These are phyloP conservation scores for Starmerella kuoi DNA, from an alignment of 805 yeast genomes.

Conservation along the genomic window DNA sequence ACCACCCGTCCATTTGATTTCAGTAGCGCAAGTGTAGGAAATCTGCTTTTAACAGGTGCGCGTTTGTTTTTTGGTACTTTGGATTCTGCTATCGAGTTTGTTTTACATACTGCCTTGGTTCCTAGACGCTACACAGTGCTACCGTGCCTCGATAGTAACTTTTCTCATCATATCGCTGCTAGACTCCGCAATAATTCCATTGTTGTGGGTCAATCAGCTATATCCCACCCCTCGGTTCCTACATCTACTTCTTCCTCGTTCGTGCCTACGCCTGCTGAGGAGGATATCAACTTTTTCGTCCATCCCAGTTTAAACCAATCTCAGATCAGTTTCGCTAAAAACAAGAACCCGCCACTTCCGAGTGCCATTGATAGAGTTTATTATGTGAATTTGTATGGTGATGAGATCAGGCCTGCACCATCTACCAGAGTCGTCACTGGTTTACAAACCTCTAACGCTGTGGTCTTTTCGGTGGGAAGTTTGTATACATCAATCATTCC, in stretches of 20 bases:
- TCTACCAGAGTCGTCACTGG: conserved; percentile 47
- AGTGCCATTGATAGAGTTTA: conserved; percentile 63
- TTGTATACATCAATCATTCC: conserved; percentile 81
- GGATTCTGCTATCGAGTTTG: conserved; percentile 70
- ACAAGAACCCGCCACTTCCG: conserved; percentile 46
- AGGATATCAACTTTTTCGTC: conserved; percentile 33
- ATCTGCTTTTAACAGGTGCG: conserved; percentile 69
- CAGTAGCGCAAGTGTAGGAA: conserved; percentile 75
- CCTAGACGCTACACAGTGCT: conserved; percentile 44
- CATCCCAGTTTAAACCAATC: conserved; percentile 68
- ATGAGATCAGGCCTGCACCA: conserved; percentile 68
- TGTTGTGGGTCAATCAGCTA: conserved; percentile 85
- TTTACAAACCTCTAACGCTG: conserved; percentile 38
- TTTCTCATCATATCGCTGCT: conserved; percentile 79
- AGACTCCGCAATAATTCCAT: conserved; percentile 52
- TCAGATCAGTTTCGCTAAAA: conserved; percentile 61
- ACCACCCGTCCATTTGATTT: conserved; percentile 52
- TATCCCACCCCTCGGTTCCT: conserved; percentile 57
- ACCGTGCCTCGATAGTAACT: conserved; percentile 76
- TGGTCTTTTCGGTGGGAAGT: conserved; percentile 76
- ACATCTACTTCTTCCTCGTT: neutral
- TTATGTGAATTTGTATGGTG: conserved; percentile 79
- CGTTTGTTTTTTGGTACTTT: conserved; percentile 72
- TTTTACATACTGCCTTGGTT: conserved; percentile 50
- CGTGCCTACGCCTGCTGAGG: neutral